Conservation (phyloP, 371 early-diverging fungal species). For the Lichtheimia corymbifera region DNA sequence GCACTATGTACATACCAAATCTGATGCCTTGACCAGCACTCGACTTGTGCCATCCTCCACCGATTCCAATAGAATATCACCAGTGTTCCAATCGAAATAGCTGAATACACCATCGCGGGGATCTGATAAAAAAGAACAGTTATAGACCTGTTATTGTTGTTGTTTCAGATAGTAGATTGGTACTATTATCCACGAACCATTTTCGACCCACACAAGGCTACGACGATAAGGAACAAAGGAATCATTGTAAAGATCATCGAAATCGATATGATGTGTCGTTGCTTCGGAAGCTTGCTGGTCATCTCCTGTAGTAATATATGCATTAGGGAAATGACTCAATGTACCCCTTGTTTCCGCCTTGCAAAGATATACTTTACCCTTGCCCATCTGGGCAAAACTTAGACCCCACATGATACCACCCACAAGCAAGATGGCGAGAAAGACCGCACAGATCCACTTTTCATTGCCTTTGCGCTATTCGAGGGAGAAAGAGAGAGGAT, state of each 20-base stretch:
- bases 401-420: slow-evolving; percentile 23
- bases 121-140: slow-evolving; percentile 18
- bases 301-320: no score
- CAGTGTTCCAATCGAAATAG: slow-evolving; percentile 36
- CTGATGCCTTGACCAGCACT: slow-evolving; percentile 27
- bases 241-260: slow-evolving; percentile 57
- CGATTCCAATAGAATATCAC: slow-evolving; percentile 48
- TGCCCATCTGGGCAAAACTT: slow-evolving; percentile 10
- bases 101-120: slow-evolving; percentile 54
- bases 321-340: no score
- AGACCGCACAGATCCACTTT: slow-evolving; percentile 18
- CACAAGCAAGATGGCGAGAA: slow-evolving; percentile 15
- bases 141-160: not conserved
- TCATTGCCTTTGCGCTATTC: slow-evolving; percentile 9
- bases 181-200: slow-evolving; percentile 24
- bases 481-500: not conserved
- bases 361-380: slow-evolving; percentile 13
- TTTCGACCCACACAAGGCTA: slow-evolving; percentile 51
- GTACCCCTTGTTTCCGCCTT: no score
- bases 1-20: slow-evolving; percentile 26
- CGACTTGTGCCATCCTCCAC: slow-evolving; percentile 28
- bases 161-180: not conserved
- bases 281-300: not conserved
- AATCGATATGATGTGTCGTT: slow-evolving; percentile 32
- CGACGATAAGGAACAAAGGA: slow-evolving; percentile 46